Conservation (phyloP, 208 protist species). For the Acanthamoeba castellanii region DNA sequence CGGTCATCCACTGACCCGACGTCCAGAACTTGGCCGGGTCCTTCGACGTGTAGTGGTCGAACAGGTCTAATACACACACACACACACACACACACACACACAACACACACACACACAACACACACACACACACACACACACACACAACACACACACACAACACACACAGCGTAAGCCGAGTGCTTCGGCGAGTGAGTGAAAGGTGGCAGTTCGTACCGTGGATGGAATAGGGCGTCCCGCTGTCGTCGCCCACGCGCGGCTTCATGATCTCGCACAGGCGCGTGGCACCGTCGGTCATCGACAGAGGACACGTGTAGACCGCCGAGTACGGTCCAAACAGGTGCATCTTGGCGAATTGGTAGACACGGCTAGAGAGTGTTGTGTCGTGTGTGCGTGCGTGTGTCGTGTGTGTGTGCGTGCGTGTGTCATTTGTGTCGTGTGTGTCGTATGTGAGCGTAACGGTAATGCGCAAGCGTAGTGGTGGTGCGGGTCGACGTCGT, state of each 20-base stretch:
- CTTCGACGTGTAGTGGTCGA: slow-evolving; percentile 69
- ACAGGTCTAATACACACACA: slow-evolving; percentile 29
- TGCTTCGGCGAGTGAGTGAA: neutral
- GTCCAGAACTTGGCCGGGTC: slow-evolving; percentile 81
- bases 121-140: neutral
- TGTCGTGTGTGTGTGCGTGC: neutral
- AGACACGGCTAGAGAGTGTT: slow-evolving; percentile 29
- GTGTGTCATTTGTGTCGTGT: neutral
- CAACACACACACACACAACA: neutral
- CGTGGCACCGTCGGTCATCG: slow-evolving; percentile 82
- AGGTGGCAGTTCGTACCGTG: neutral
- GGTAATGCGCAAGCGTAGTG: too few species aligned
- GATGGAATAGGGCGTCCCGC: neutral
- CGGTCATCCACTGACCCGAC: slow-evolving; percentile 83
- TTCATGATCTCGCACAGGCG: slow-evolving; percentile 72
- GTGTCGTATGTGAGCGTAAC: too few species aligned
- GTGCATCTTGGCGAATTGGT: slow-evolving; percentile 81
- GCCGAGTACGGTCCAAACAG: slow-evolving; percentile 74
- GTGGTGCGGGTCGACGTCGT: too few species aligned
- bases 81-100: neutral
- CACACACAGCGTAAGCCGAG: neutral
- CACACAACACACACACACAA: too few species aligned
- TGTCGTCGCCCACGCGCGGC: slow-evolving; percentile 36
- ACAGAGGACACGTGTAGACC: slow-evolving; percentile 79
- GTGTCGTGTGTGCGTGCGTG: neutral